Base-by-base conservation (phyloP, 2,329 filamentous ascomycete genomes). In the Fusarium beomiforme region DNA sequence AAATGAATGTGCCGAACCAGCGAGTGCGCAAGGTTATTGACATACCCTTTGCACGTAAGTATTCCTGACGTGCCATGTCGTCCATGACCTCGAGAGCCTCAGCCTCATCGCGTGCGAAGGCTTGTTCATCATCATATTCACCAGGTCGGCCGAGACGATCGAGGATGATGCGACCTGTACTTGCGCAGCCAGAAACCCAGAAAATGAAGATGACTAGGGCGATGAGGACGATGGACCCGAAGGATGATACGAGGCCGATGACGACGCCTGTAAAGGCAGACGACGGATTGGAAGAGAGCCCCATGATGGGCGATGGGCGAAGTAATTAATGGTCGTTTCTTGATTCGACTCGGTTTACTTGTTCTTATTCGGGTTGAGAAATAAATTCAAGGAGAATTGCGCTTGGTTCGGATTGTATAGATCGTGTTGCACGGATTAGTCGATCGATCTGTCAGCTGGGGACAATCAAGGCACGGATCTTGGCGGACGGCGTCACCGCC, bases 51-150 rank as follows among this genome's bases (percentile, higher is more conserved):
- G 96, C 95, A 83, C 96, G 90, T 70, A 97, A 81, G 81, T 99
- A 99, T 79, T 99, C 96, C 41, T 91, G 91, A 79, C 93, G 87
- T 78, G 95, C 90, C 82, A 98, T 86, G 76, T 98, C 96, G 79
- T 98, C 95, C 96, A 99, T 99, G 63, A 89, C 88, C 85, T 97
- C 95, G 80, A 99, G 84, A 64, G 96, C 96, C 81, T 98, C 94
- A 37, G 93, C 94, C 88, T 99, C 96, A 81, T 98, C 96, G 78
- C 93, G 91, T 71, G 91, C 88, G 84, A 97, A 98, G 14, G 94
- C 93, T 83, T 98, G 95, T 81, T 98, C 96, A 83, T 99, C 96
- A 80, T 99, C 96, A 81, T 94, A 99, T 83, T 98, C 96, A 76
- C 96, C 96, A 1, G 96, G 96, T 66, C 95, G 88, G 47, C 94